Evolutionary conservation across 2,329 filamentous ascomycete genomes (phyloP).

Genomic region (Pseudopithomyces chartarum): DNA sequence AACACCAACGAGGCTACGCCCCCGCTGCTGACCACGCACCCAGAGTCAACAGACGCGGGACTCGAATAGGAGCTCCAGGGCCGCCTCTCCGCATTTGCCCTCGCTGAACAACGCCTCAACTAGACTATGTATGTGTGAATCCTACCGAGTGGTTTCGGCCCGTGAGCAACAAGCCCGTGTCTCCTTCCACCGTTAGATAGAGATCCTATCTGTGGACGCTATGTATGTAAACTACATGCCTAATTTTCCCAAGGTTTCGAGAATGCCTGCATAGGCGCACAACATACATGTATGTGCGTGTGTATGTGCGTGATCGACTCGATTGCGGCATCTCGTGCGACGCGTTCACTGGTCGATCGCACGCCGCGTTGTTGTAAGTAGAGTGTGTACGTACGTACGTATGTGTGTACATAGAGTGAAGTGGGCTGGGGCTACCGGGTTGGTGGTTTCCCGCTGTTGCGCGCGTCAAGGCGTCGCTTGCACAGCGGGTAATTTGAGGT

Average conservation of each 20-base stretch:
- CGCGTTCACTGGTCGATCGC: neutral
- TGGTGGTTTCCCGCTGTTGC: slow-evolving; percentile 3
- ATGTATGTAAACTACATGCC: no score
- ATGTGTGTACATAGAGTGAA: no score
- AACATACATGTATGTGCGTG: no score
- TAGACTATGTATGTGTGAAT: no score
- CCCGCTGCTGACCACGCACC: neutral
- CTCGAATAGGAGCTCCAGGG: slow-evolving; percentile 3
- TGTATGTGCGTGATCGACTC: neutral
- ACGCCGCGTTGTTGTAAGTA: neutral
- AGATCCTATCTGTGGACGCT: no score
- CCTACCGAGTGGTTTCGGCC: slow-evolving; percentile 1
- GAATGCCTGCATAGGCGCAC: neutral
- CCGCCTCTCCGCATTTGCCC: slow-evolving; percentile 2
- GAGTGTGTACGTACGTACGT: no score
- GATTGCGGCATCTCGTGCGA: slow-evolving; percentile 5
- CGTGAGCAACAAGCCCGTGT: neutral
- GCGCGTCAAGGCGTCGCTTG: neutral
- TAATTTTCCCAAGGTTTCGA: slow-evolving; percentile 11
- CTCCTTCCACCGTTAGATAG: neutral
- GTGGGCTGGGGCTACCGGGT: no score
- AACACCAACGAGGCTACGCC: neutral
- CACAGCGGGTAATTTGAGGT: slow-evolving; percentile 1
- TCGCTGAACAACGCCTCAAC: slow-evolving; percentile 4
- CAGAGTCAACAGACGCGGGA: neutral